Base-by-base conservation (phyloP, 2,329 filamentous ascomycete species). In the Orbilia oligospora region DNA sequence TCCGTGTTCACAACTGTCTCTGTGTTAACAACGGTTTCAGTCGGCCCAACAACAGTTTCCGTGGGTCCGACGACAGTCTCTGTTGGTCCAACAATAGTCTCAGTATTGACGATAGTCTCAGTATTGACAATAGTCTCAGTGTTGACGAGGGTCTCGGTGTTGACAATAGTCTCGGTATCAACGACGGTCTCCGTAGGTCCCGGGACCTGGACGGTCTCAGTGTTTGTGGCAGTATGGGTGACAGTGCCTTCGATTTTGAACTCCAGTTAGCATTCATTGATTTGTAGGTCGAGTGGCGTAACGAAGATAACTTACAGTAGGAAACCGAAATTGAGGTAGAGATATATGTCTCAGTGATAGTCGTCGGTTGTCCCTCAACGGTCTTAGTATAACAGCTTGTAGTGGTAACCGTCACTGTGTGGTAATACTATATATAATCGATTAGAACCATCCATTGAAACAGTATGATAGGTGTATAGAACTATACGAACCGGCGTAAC, bases 321-420 rank as follows among this genome's bases (percentile, higher is more conserved):
- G 72, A 76, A 38, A 76, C 65, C 14, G 30, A n/a, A 27, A 76
- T 24, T 27, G 49, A 65, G n/a, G 72, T 76, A 3, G 53, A 56
- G 9, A 38, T 12, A 27, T 46, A 36, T 8, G 72, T 70, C 20
- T 64, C 56, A n/a, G 72, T 76, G 20, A 76, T 36, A 3, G 72
- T 76, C 4, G 66, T 70, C 1, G 63, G 56, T 9, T 48, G 14
- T 18, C 72, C 72, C 6, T 36, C 36, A 5, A 76, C 65, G 10
- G 72, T 76, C 27, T 46, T 65, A 10, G 72, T 76, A 18, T 76
- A 63, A 44, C 72, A 76, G 58, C 65, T 76, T 2, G 72, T 76
- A 4, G 44, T 58, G 12, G 72, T 76, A 16, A 70, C 20, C 27
- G 72, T 76, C 20, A 65, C 33, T 14, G 72, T 76, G 0, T 30